Percentiles rank a stretch among this genome's conserved stretches.
These are phyloP conservation scores for Elsinoe necatrix DNA, from an alignment of 2,329 filamentous ascomycete genomes.

Conservation along the genomic window DNA sequence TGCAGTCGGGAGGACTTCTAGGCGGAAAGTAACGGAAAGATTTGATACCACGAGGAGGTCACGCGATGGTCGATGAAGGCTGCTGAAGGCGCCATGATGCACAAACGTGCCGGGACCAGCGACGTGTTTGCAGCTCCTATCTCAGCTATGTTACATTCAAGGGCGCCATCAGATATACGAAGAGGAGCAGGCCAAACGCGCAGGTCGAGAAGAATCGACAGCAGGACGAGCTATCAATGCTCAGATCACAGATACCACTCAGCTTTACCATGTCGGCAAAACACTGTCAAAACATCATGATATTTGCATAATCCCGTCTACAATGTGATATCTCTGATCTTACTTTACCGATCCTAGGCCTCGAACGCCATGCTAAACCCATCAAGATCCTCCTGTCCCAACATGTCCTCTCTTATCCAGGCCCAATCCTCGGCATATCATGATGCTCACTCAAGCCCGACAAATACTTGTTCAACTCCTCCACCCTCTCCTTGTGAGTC, in stretches of 20 bases:
- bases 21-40: constrained; percentile 16
- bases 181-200: neutral
- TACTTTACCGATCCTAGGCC: too few relatives aligned
- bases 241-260: constrained; percentile 6
- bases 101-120: too few relatives aligned
- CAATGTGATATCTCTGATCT: too few relatives aligned
- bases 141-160: neutral
- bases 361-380: constrained; percentile 4
- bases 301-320: too few relatives aligned
- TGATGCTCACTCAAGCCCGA: constrained; percentile 92
- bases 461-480: constrained; percentile 89
- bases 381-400: neutral
- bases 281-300: neutral
- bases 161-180: neutral
- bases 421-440: constrained; percentile 68
- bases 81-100: neutral
- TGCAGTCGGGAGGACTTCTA: constrained; percentile 46
- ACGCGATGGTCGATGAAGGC: neutral
- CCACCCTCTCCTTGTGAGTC: constrained; percentile 93
- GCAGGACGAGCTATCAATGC: neutral
- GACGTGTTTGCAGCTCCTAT: too few relatives aligned
- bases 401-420: constrained; percentile 42
- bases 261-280: neutral
- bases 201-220: neutral
- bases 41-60: neutral